phyloP scores from a whole-genome alignment of 1,284 basidiomycete species.

The Anthracocystis walkeri region DNA sequence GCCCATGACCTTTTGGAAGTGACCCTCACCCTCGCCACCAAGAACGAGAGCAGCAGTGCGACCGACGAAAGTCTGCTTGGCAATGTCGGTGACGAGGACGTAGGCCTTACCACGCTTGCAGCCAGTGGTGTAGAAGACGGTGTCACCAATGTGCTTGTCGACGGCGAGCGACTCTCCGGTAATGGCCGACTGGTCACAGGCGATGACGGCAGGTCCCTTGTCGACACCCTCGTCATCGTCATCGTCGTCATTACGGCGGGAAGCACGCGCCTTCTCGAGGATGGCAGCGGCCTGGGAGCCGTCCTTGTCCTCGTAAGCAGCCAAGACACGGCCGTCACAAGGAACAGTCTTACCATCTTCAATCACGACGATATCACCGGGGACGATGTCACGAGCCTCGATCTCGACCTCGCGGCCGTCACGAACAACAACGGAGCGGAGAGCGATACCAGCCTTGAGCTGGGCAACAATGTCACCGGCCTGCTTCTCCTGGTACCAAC shows the following conservation, averaged over 20 bases:
- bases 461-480: slow-evolving; percentile 74
- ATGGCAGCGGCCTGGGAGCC: slow-evolving; percentile 66
- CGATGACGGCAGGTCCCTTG: slow-evolving; percentile 73
- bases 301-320: slow-evolving; percentile 71
- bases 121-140: slow-evolving; percentile 71
- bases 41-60: slow-evolving; percentile 72
- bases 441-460: slow-evolving; percentile 74
- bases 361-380: slow-evolving; percentile 73
- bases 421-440: slow-evolving; percentile 72
- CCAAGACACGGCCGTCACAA: slow-evolving; percentile 73
- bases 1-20: slow-evolving; percentile 74
- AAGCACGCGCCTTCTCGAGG: slow-evolving; percentile 65
- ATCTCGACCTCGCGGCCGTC: slow-evolving; percentile 72
- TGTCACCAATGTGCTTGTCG: slow-evolving; percentile 74
- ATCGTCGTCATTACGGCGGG: slow-evolving; percentile 63
- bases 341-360: slow-evolving; percentile 74
- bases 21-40: slow-evolving; percentile 70
- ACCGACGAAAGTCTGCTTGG: slow-evolving; percentile 73
- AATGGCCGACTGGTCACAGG: slow-evolving; percentile 74
- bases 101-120: slow-evolving; percentile 74
- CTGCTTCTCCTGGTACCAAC: slow-evolving; percentile 75
- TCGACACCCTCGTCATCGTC: slow-evolving; percentile 70
- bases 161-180: slow-evolving; percentile 75
- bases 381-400: slow-evolving; percentile 74
- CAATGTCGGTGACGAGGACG: slow-evolving; percentile 72